Evolutionary conservation across 1,284 basidiomycete genomes (phyloP).

Genomic region (Apiotrichum veenhuisii): DNA sequence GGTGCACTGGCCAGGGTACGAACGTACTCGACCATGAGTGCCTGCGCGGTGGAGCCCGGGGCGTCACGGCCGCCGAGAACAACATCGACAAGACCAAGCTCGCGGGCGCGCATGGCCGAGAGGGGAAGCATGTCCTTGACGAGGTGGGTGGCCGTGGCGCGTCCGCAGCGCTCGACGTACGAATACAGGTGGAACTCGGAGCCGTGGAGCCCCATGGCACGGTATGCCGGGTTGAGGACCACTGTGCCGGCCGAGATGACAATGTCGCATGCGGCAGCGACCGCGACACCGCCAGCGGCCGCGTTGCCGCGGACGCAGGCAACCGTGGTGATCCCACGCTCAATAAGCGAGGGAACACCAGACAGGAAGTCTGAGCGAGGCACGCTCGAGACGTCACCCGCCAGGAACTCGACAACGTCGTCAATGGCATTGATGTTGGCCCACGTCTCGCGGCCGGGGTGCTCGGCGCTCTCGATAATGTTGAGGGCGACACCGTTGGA

Average conservation of each 20-base stretch:
- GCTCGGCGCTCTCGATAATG: slow-evolving; percentile 49
- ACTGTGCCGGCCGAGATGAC: slow-evolving; percentile 46
- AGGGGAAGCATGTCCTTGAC: slow-evolving; percentile 51
- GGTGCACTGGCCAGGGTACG: slow-evolving; percentile 16
- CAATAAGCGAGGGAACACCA: slow-evolving; percentile 37
- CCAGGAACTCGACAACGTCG: slow-evolving; percentile 47
- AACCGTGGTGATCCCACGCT: slow-evolving; percentile 51
- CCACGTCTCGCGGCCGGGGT: slow-evolving; percentile 51
- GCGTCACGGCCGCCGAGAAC: slow-evolving; percentile 26
- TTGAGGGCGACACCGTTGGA: slow-evolving; percentile 54
- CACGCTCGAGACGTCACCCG: slow-evolving; percentile 31
- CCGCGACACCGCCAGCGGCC: slow-evolving; percentile 53
- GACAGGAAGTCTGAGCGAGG: slow-evolving; percentile 36
- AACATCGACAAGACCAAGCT: slow-evolving; percentile 43
- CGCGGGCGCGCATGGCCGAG: slow-evolving; percentile 32
- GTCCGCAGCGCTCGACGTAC: slow-evolving; percentile 48
- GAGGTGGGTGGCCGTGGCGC: slow-evolving; percentile 36
- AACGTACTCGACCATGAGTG: slow-evolving; percentile 27
- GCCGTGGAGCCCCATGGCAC: slow-evolving; percentile 51
- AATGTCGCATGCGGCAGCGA: slow-evolving; percentile 51
- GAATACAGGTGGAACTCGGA: slow-evolving; percentile 52
- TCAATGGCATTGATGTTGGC: slow-evolving; percentile 53
- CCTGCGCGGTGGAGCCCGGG: slow-evolving; percentile 20
- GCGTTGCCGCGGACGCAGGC: slow-evolving; percentile 52
- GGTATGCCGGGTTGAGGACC: slow-evolving; percentile 52